Evolutionary conservation across 805 yeast species (phyloP).

Genomic region (Pichia californica): DNA sequence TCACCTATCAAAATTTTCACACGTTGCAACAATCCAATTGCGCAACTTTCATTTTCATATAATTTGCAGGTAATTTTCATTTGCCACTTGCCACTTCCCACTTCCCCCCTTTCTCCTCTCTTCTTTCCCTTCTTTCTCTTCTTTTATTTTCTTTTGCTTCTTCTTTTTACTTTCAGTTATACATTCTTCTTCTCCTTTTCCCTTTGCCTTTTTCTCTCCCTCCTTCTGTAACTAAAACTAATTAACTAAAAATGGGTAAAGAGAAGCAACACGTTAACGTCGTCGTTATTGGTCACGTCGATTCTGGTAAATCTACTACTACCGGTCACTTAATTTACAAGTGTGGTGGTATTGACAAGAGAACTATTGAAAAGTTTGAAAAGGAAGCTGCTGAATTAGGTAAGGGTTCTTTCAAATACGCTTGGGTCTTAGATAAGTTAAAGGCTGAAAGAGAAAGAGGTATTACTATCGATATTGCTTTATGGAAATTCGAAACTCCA

Average conservation of each 20-base stretch:
- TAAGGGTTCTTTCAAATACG: constrained; percentile 96
- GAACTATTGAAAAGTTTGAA: constrained; percentile 97
- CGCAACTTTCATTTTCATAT: background rate
- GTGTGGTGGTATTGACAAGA: constrained; percentile 99
- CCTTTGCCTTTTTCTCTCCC: background rate
- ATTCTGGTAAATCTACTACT: constrained; percentile 97
- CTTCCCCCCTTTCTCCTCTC: background rate
- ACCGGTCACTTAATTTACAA: constrained; percentile 98
- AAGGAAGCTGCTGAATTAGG: constrained; percentile 97
- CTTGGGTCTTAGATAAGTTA: constrained; percentile 93
- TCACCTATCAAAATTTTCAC: background rate
- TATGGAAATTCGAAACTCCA: constrained; percentile 90
- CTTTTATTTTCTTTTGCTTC: background rate
- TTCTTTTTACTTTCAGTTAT: background rate
- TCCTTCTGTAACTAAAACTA: constrained; percentile 2
- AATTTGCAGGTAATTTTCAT: background rate
- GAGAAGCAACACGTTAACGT: constrained; percentile 98
- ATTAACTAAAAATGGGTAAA: constrained; percentile 55
- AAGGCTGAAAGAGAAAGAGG: constrained; percentile 97
- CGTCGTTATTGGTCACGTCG: constrained; percentile 99
- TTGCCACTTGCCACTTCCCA: background rate
- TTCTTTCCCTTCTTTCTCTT: background rate
- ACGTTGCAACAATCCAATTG: constrained; percentile 1
- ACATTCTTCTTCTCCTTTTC: constrained; percentile 1
- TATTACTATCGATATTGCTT: constrained; percentile 91